Percentiles rank a stretch among this genome's conserved stretches.
These are phyloP conservation scores for Lactuca saligna DNA, from an alignment of 129 eudicot genomes.

Conservation along the genomic window DNA sequence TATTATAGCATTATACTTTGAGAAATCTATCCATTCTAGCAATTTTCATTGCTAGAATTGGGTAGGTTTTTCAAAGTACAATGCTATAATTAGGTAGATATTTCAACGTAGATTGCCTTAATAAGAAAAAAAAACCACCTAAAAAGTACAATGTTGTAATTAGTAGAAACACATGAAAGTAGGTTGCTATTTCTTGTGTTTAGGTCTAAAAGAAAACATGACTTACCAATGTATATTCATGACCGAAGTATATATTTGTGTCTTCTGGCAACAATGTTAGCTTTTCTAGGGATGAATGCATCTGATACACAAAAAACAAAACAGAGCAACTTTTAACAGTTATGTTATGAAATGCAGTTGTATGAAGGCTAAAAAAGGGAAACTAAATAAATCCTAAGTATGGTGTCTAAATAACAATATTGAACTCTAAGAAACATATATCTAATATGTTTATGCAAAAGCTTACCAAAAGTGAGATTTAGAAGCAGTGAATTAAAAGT, in stretches of 20 bases:
- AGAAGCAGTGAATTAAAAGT: constrained; percentile 16
- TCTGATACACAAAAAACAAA: constrained; percentile 43
- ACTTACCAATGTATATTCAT: constrained; percentile 89
- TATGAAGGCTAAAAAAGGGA: neutral
- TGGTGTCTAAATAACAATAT: neutral
- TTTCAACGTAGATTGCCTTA: too few relatives aligned
- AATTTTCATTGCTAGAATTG: too few relatives aligned
- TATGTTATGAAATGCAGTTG: neutral
- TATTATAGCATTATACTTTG: too few relatives aligned
- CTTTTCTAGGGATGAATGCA: constrained; percentile 71
- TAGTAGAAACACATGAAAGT: neutral
- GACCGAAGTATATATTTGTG: constrained; percentile 86
- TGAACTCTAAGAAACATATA: neutral
- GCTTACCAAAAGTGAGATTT: constrained; percentile 13
- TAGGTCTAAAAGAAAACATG: neutral
- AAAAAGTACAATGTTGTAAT: neutral
- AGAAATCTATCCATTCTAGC: too few relatives aligned
- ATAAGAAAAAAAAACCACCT: too few relatives aligned
- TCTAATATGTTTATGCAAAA: neutral
- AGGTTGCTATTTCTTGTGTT: neutral
- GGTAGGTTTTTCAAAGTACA: too few relatives aligned
- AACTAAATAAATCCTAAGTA: neutral
- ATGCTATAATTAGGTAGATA: too few relatives aligned
- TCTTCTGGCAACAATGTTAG: constrained; percentile 68
- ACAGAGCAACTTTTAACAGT: constrained; percentile 1